Evolutionary conservation across 2,329 filamentous ascomycete genomes (phyloP).

Genomic region (Ophiostoma quercus): DNA sequence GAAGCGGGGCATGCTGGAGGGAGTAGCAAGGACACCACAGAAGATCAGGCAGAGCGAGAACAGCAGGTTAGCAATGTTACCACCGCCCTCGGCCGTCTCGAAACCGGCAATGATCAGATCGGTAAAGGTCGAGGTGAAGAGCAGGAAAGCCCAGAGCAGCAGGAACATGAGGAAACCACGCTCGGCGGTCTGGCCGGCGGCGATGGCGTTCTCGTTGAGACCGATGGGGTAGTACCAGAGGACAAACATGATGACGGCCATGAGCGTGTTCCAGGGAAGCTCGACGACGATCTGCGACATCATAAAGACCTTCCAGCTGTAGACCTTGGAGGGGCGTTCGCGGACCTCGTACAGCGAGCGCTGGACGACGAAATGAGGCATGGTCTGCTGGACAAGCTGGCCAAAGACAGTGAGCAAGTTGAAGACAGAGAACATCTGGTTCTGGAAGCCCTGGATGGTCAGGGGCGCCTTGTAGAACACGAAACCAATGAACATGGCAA

Average conservation of each 20-base stretch:
- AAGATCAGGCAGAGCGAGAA: conserved; percentile 57
- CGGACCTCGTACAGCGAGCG: conserved; percentile 78
- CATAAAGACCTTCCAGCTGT: conserved; percentile 82
- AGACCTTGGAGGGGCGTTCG: conserved; percentile 77
- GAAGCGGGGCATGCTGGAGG: conserved; percentile 58
- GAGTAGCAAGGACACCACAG: conserved; percentile 56
- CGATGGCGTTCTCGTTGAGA: conserved; percentile 63
- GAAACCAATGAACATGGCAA: conserved; percentile 74
- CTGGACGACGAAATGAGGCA: conserved; percentile 81
- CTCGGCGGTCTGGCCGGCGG: conserved; percentile 56
- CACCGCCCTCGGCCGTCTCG: conserved; percentile 62
- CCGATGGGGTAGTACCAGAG: conserved; percentile 84
- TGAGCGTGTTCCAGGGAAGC: conserved; percentile 76
- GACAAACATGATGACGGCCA: conserved; percentile 59
- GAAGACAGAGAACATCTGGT: conserved; percentile 83
- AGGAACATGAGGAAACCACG: conserved; percentile 77
- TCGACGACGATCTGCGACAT: conserved; percentile 78
- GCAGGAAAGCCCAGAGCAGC: conserved; percentile 69
- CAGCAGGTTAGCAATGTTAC: conserved; percentile 56
- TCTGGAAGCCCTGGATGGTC: conserved; percentile 72
- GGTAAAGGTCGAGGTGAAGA: conserved; percentile 68
- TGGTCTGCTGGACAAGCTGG: conserved; percentile 71
- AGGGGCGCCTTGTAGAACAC: conserved; percentile 69
- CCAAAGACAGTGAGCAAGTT: conserved; percentile 78
- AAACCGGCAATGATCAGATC: conserved; percentile 69